These are phyloP conservation scores for Colletotrichum eremochloae DNA, from an alignment of 2,329 filamentous ascomycete species.

Conservation along the genomic window DNA sequence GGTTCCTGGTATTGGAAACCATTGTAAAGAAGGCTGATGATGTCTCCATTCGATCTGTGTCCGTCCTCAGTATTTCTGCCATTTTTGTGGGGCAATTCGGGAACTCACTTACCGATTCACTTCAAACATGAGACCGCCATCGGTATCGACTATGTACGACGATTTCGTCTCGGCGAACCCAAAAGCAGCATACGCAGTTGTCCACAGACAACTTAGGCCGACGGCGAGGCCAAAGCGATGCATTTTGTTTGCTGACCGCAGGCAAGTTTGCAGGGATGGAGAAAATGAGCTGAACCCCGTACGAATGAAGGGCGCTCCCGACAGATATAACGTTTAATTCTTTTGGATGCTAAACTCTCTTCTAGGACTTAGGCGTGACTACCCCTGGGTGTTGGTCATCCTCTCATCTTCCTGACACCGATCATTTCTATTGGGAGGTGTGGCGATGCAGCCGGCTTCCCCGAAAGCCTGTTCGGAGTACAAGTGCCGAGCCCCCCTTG, in stretches of 20 bases:
- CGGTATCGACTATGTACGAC: conserved; percentile 45
- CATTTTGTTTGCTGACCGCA: background rate
- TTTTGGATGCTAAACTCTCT: background rate
- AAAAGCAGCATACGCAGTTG: conserved; percentile 29
- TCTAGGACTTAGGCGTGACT: no score
- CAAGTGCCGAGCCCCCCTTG: background rate
- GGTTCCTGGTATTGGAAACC: conserved; percentile 62
- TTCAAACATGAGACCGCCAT: conserved; percentile 46
- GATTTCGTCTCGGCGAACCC: conserved; percentile 33
- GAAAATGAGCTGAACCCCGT: background rate
- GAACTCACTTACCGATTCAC: conserved; percentile 41
- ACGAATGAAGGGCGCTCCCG: background rate
- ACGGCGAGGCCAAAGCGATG: background rate
- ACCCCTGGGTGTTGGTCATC: background rate
- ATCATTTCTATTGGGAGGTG: background rate
- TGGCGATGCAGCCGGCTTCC: background rate
- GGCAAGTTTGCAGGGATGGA: background rate
- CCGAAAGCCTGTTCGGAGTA: background rate
- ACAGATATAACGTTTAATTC: background rate
- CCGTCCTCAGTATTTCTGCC: conserved; percentile 48
- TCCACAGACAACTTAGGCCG: background rate
- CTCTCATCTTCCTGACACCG: background rate
- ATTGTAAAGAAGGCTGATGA: conserved; percentile 70
- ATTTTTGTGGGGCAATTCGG: background rate
- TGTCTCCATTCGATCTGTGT: conserved; percentile 68